Evolutionary conservation across 2,329 filamentous ascomycete genomes (phyloP), one percentile per base, ranked within the genome.

Genomic region (Trichoderma gracile): DNA sequence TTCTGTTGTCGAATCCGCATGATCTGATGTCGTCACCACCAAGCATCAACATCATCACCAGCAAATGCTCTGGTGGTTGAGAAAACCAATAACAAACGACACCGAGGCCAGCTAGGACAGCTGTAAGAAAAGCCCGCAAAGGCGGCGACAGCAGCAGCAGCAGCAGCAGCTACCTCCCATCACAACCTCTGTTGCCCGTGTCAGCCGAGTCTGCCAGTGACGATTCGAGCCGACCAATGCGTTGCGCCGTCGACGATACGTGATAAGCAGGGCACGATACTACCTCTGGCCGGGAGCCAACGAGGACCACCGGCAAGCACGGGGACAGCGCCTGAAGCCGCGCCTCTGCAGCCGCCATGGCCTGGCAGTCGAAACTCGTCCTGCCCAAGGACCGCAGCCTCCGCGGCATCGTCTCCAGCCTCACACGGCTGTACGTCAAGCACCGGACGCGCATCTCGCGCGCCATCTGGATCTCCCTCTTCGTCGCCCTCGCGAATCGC

Each of bases 371-470:
- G 58, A 94, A 93, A 75, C 79, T 92, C 67, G 79, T 83, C 54
- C 80, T 88, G 45, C 76, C 79, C 49, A 77, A 83, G 67, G 86
- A 90, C 70, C 85, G 85, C 69, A 88, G 86, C 65, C 73, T 93
- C 72, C 86, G 87, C 71, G 81, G 82, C 73, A 77, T 89, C 70
- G 77, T 93, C 73, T 82, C 86, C 66, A 83, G 88, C 69, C 80
- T 96, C 67, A 89, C 89, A 3, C 77, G 82, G 57, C 83, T 92
- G 55, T 97, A 97, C 78, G 82, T 94, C 68, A 83, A 85, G 67
- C 88, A 96, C 78, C 91, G 93, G 70, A 92, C 88, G 57, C 86
- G 86, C 69, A 93, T 97, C 76, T 94, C 92, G 23, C 89, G 91
- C 73, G 87, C 87, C 68, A 86, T 96, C 70, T 96, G 96, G 80